Percentiles rank a stretch among this genome's conserved stretches.
These are phyloP conservation scores for Cryptosporidium ubiquitum DNA, from an alignment of 169 alveolate genomes.

Conservation along the genomic window DNA sequence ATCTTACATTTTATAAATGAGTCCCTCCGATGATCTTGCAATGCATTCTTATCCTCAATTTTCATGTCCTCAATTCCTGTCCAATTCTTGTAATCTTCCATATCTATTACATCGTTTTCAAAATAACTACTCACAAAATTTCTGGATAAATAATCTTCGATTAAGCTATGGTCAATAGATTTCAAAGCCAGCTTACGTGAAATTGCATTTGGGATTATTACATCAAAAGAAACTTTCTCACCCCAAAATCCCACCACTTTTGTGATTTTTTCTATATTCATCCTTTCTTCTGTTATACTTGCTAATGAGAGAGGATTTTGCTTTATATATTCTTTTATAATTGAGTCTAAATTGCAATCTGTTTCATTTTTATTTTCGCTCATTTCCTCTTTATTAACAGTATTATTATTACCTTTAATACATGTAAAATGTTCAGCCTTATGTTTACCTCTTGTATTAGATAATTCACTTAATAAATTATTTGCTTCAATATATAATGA, in stretches of 20 bases:
- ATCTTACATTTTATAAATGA: constrained; percentile 20
- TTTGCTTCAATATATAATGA: background rate
- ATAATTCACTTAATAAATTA: constrained; percentile 9
- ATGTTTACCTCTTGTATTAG: background rate
- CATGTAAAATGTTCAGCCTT: background rate
- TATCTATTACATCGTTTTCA: constrained; percentile 2
- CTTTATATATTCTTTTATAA: constrained; percentile 47
- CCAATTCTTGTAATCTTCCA: background rate
- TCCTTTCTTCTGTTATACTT: background rate
- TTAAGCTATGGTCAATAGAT: background rate
- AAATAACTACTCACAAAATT: constrained; percentile 6
- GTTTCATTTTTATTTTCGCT: background rate
- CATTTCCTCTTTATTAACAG: background rate
- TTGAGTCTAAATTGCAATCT: background rate
- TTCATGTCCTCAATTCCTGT: constrained; percentile 20
- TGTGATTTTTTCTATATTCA: constrained; percentile 26
- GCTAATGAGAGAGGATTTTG: constrained; percentile 6
- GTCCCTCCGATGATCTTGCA: background rate
- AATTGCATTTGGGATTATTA: constrained; percentile 52
- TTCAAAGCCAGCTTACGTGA: constrained; percentile 41
- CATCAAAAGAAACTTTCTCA: constrained; percentile 60
- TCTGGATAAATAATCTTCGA: constrained; percentile 34
- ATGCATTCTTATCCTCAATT: background rate
- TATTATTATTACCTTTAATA: background rate
- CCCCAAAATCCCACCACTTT: constrained; percentile 49